Evolutionary conservation across 139 green algal genomes (phyloP), one percentile per base, ranked within the genome.

Genomic region (Mesostigma viride): DNA sequence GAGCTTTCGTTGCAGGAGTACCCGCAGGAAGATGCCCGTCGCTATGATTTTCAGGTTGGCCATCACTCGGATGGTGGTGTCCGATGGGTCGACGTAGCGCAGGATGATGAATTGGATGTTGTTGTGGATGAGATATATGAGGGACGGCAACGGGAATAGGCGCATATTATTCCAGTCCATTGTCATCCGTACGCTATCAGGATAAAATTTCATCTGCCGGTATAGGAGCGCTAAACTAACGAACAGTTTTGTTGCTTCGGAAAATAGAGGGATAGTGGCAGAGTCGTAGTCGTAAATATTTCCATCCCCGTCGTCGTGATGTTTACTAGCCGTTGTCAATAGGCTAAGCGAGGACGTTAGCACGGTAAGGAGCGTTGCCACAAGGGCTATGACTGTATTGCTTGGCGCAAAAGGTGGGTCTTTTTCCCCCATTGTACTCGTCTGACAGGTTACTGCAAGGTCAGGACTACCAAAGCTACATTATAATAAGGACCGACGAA

Each of bases 41-140:
- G 76, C 82, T 14, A 88, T 60, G 24, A 88, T 88, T 59, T 88
- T 88, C 27, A 88, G 70, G 68, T 88, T 88, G 64, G 79, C 76
- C 33, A 88, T 65, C 44, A 88, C 85, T 69, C 88, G 82, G 62
- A 80, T 86, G 8, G 81, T n/a, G n/a, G n/a, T n/a, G n/a, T n/a
- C 84, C 26, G 79, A 67, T 0, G 82, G 67, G 69, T 87, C 77
- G 35, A 88, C 67, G 24, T 80, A 82, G 26, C 66, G 58, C 33
- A 88, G 60, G 6, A 74, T 79, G 51, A 72, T 59, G 31, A 88
- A 88, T 68, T 84, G 75, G 5, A 86, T 71, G 45, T 88, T 88
- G 70, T 88, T 88, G 71, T 84, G 74, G 3, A 85, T 20, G 65
- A 83, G 76, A 63, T 88, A 88, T 22, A 88, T 81, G 51, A 87